Evolutionary conservation across 2,329 filamentous ascomycete genomes (phyloP).

Genomic region (Metarhizium humberi): DNA sequence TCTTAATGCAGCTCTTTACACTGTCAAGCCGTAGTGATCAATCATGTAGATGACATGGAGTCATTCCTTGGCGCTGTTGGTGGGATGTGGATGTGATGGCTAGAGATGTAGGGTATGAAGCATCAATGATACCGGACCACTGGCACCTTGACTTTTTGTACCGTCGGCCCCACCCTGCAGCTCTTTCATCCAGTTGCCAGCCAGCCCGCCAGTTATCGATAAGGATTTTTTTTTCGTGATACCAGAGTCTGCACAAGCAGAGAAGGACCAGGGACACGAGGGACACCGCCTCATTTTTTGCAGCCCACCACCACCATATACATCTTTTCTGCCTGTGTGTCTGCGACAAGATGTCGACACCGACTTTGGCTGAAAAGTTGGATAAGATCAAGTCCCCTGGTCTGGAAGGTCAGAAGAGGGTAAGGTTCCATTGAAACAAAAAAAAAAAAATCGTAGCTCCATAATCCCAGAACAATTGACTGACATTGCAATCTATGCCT

Average conservation of each 20-base stretch:
- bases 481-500: not conserved
- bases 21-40: no score
- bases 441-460: not conserved
- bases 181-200: not conserved
- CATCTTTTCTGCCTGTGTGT: constrained; percentile 2
- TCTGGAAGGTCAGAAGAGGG: constrained; percentile 89
- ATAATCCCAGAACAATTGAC: not conserved
- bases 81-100: no score
- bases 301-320: not conserved
- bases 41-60: no score
- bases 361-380: constrained; percentile 73
- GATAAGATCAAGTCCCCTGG: constrained; percentile 97
- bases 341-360: constrained; percentile 19
- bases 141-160: no score
- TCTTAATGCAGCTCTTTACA: no score
- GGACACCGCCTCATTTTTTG: not conserved
- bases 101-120: no score
- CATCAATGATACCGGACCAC: no score
- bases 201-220: constrained; percentile 9
- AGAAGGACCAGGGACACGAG: not conserved
- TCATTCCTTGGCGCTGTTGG: no score
- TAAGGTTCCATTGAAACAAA: constrained; percentile 31
- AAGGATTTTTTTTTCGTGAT: constrained; percentile 13
- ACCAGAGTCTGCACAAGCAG: not conserved
- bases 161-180: no score